These are phyloP conservation scores for Pythium aristosporum DNA, from an alignment of 352 stramenopile genomes.

Conservation along the genomic window DNA sequence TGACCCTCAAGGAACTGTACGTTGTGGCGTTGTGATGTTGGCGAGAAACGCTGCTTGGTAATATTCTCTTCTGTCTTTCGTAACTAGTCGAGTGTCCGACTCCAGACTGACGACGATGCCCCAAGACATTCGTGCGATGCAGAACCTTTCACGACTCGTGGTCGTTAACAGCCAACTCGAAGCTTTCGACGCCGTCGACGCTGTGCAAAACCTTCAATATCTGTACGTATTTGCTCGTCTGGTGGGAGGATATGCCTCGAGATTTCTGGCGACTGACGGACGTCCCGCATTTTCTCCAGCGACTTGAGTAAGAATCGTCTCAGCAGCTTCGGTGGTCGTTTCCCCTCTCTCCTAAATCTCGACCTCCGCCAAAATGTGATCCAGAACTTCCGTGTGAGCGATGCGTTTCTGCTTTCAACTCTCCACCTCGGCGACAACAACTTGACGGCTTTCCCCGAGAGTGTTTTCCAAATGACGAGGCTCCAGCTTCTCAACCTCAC, in stretches of 20 bases:
- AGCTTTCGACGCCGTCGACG: background rate
- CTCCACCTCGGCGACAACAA: conserved; percentile 15
- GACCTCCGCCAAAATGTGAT: conserved; percentile 11
- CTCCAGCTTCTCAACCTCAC: conserved; percentile 15
- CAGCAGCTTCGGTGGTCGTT: background rate
- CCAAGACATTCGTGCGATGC: background rate
- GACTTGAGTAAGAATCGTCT: conserved; percentile 9
- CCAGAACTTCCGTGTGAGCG: conserved; percentile 4
- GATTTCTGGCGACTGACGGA: too few species aligned
- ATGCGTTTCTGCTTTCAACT: background rate
- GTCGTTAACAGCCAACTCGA: background rate
- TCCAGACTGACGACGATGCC: background rate
- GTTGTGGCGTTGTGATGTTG: too few species aligned
- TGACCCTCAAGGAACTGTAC: too few species aligned
- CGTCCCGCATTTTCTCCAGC: background rate
- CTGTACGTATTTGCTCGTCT: background rate
- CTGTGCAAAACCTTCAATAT: too few species aligned
- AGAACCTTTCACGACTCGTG: background rate
- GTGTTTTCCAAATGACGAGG: conserved; percentile 1
- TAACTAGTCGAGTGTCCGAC: background rate
- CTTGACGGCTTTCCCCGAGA: background rate
- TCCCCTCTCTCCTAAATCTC: background rate
- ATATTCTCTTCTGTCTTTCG: too few species aligned
- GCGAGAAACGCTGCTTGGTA: background rate
- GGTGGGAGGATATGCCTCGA: too few species aligned